phyloP scores from a whole-genome alignment of 1,284 basidiomycete genomes.

The Amylostereum areolatum region DNA sequence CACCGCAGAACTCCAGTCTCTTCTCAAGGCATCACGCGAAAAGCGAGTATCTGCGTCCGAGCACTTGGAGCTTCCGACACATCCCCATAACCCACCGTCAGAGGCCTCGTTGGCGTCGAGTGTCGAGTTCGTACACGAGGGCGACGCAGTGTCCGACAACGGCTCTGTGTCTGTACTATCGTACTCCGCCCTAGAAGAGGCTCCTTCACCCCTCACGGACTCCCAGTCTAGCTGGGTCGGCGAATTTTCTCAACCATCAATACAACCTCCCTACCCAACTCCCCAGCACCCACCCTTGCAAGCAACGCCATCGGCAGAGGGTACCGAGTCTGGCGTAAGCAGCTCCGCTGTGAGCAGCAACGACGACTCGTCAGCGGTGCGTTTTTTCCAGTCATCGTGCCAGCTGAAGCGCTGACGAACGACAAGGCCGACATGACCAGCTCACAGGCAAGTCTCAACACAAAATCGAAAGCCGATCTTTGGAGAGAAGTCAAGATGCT shows the following conservation, averaged over 20 bases:
- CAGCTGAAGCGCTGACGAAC: neutral
- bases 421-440: slow-evolving; percentile 6
- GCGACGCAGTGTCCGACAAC: slow-evolving; percentile 46
- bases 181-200: slow-evolving; percentile 20
- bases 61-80: slow-evolving; percentile 11
- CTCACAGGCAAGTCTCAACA: too few relatives aligned
- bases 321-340: slow-evolving; percentile 1
- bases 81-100: slow-evolving; percentile 16
- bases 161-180: slow-evolving; percentile 37
- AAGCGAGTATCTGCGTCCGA: neutral
- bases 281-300: slow-evolving; percentile 1
- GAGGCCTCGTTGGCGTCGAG: slow-evolving; percentile 40
- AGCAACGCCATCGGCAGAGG: neutral
- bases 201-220: slow-evolving; percentile 24
- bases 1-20: slow-evolving; percentile 62
- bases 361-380: slow-evolving; percentile 7
- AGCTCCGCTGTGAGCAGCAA: slow-evolving; percentile 12
- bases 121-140: slow-evolving; percentile 35
- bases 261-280: slow-evolving; percentile 14
- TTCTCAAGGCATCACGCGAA: slow-evolving; percentile 27
- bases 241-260: slow-evolving; percentile 23
- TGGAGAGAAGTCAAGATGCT: too few relatives aligned
- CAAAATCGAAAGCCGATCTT: too few relatives aligned
- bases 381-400: neutral
- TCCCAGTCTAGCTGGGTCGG: slow-evolving; percentile 52